Evolutionary conservation across 2,329 filamentous ascomycete species (phyloP).

Genomic region (Colletotrichum lupini): DNA sequence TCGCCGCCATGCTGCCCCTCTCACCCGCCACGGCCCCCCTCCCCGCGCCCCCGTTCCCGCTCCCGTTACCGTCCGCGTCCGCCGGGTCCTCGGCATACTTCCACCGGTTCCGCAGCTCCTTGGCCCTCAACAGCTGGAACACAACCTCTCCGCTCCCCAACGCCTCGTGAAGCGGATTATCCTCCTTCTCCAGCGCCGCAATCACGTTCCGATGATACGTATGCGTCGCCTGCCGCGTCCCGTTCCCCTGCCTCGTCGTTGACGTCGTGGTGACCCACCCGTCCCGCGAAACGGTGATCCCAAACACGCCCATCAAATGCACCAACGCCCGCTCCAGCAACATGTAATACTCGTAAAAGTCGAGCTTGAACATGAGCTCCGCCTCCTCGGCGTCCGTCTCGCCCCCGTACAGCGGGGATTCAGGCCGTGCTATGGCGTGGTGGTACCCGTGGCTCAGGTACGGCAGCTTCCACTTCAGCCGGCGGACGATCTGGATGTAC

Average conservation of each 20-base stretch:
- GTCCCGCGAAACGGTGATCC: slow-evolving; percentile 59
- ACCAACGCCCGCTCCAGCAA: slow-evolving; percentile 78
- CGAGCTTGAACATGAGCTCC: slow-evolving; percentile 80
- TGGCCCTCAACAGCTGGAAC: slow-evolving; percentile 71
- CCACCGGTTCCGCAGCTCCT: slow-evolving; percentile 78
- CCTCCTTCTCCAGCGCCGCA: slow-evolving; percentile 65
- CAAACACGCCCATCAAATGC: slow-evolving; percentile 73
- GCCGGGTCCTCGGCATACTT: slow-evolving; percentile 69
- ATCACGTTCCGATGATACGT: slow-evolving; percentile 78
- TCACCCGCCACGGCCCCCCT: too few relatives aligned
- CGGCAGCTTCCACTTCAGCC: slow-evolving; percentile 72
- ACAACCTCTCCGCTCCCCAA: slow-evolving; percentile 67
- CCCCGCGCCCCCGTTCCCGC: not conserved
- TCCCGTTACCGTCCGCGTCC: not conserved
- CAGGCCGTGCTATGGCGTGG: slow-evolving; percentile 52
- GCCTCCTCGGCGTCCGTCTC: slow-evolving; percentile 54
- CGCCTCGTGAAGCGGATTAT: slow-evolving; percentile 65
- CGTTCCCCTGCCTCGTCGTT: not conserved
- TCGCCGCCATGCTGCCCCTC: slow-evolving; percentile 38
- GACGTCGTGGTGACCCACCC: slow-evolving; percentile 7
- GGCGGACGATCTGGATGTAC: slow-evolving; percentile 69
- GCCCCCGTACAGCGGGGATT: slow-evolving; percentile 47
- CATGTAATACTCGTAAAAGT: slow-evolving; percentile 82
- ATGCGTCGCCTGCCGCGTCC: slow-evolving; percentile 39
- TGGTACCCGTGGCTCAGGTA: slow-evolving; percentile 68